Base-by-base conservation (phyloP, 1,284 basidiomycete species). In the Sporisorium iseilematis-ciliati region DNA sequence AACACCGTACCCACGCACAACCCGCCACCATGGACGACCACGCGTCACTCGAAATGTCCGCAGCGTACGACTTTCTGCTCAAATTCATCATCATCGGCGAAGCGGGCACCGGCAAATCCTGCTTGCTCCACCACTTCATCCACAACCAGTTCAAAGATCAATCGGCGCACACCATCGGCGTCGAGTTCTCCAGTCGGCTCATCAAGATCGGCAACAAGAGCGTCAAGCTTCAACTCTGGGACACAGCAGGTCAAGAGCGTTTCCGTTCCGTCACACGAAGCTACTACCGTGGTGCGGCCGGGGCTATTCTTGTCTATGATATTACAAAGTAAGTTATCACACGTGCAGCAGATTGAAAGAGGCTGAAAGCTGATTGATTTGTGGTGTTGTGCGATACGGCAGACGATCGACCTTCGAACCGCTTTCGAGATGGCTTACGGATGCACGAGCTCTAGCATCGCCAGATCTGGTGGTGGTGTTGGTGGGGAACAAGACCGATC, bases 81-180 rank as follows among this genome's bases (percentile, higher is more conserved):
- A 98, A 97, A 87, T 94, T 94, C 87, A 97, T 98, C 84, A 90
- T 98, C 78, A 94, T 98, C 80, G 95, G 95, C 77, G 95, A 97
- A 88, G 93, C 95, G 14, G 95, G 94, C 69, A 93, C 94, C 4
- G 96, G 96, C 50, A 99, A 99, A 88, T 95, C 94, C 21, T 98
- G 95, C 86, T 87, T 98, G 42, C 88, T 98, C 55, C 94, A 97
- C 85, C 94, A 97, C 77, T 97, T 97, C 85, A 93, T 94, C 67
- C 92, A 97, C 86, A 95, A 96, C 85, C 89, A 91, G 57, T 97
- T 96, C 89, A 97, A 96, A 87, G 92, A 95, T 80, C 92, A 96
- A 83, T 95, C 95, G 0, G 92, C 95, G 86, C 96, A 99, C 85
- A 99, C 96, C 14, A 98, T 99, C 71, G 96, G 95, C 12, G 94